Conservation (phyloP, 1,284 basidiomycete genomes). For the Amylostereum areolatum region DNA sequence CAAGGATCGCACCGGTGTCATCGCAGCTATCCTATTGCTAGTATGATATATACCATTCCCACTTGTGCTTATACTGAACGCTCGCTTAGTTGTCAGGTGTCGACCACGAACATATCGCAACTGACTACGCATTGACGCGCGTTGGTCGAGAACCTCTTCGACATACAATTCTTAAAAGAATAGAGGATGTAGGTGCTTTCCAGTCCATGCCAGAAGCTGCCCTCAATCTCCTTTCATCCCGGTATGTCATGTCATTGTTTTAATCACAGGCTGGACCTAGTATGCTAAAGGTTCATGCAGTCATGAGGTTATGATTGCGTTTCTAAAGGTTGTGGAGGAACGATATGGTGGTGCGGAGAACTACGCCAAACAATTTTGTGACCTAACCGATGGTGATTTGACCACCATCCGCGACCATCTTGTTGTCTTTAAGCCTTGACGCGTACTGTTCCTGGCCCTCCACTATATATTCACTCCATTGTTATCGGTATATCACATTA, state of each 20-base stretch:
- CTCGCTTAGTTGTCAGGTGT: slow-evolving; percentile 59
- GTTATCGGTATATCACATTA: background rate
- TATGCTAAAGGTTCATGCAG: slow-evolving; percentile 27
- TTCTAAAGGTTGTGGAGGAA: slow-evolving; percentile 50
- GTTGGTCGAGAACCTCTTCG: slow-evolving; percentile 73
- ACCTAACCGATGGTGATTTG: slow-evolving; percentile 57
- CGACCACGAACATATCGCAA: slow-evolving; percentile 51
- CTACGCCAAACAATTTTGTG: slow-evolving; percentile 50
- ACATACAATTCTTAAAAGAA: slow-evolving; percentile 57
- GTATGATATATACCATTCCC: slow-evolving; percentile 27
- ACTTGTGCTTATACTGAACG: background rate
- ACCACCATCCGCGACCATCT: slow-evolving; percentile 53
- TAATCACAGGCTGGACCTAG: background rate
- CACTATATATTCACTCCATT: background rate
- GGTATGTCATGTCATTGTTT: slow-evolving; percentile 34
- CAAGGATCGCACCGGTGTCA: slow-evolving; percentile 75
- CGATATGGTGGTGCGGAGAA: slow-evolving; percentile 63
- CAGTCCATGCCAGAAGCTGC: slow-evolving; percentile 65
- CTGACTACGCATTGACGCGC: slow-evolving; percentile 71
- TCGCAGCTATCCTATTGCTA: slow-evolving; percentile 66
- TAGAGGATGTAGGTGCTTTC: slow-evolving; percentile 64
- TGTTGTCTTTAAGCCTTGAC: slow-evolving; percentile 26
- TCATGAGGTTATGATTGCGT: slow-evolving; percentile 65
- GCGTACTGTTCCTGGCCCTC: background rate
- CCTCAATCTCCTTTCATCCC: slow-evolving; percentile 71